A percentile compares a stretch with the other conserved stretches of the same genome.
These are phyloP conservation scores for Globisporangium heterothallicum DNA, from an alignment of 352 stramenopile species.

Conservation along the genomic window DNA sequence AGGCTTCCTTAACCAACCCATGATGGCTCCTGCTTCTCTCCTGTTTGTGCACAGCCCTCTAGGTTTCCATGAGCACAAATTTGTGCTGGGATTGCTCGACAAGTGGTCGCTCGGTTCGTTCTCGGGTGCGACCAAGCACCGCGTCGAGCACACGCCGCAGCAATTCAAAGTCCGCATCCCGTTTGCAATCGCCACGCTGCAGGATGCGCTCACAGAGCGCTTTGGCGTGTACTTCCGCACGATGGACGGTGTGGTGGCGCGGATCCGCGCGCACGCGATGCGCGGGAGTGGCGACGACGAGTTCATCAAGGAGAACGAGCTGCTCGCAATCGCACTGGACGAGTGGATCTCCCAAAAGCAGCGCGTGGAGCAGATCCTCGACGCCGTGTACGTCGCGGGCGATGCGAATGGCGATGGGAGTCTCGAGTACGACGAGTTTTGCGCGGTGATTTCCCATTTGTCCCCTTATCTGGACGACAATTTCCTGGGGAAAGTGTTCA, in stretches of 20 bases:
- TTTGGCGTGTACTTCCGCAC: conserved; percentile 64
- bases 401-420: conserved; percentile 63
- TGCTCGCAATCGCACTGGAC: conserved; percentile 54
- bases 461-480: conserved; percentile 46
- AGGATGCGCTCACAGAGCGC: conserved; percentile 48
- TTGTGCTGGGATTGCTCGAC: conserved; percentile 55
- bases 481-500: conserved; percentile 56
- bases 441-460: conserved; percentile 49
- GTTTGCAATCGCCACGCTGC: conserved; percentile 40
- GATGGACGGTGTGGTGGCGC: conserved; percentile 34
- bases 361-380: conserved; percentile 62
- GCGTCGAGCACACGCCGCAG: conserved; percentile 40
- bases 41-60: too few relatives aligned
- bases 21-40: too few relatives aligned
- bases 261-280: conserved; percentile 32
- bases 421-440: conserved; percentile 75
- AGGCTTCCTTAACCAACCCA: too few relatives aligned
- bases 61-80: conserved; percentile 73
- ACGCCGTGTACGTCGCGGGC: conserved; percentile 61
- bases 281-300: conserved; percentile 32
- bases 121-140: conserved; percentile 40
- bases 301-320: conserved; percentile 56
- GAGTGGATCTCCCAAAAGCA: conserved; percentile 45
- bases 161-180: conserved; percentile 61
- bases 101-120: conserved; percentile 62